Evolutionary conservation across 208 protist genomes (phyloP).

Genomic region (Leishmania amazonensis): DNA sequence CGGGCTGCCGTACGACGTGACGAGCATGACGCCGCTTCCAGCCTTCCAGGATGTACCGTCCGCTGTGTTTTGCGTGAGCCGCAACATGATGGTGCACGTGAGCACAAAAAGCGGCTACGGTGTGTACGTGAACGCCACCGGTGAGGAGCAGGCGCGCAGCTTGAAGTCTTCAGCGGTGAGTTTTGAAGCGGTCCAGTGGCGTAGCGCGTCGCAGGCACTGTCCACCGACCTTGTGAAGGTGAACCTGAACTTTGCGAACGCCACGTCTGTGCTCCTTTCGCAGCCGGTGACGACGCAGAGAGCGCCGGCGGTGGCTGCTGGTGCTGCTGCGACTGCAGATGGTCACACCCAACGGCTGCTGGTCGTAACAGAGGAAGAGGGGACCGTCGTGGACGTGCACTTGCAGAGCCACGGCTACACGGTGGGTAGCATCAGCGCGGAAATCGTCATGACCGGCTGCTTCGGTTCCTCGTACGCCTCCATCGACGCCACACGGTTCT

Average conservation of each 20-base stretch:
- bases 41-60: conserved; percentile 66
- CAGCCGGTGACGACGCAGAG: not conserved
- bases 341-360: conserved; percentile 39
- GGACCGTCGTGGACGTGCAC: conserved; percentile 60
- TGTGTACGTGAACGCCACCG: conserved; percentile 74
- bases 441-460: conserved; percentile 64
- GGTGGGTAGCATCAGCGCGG: conserved; percentile 42
- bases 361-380: conserved; percentile 73
- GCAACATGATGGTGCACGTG: conserved; percentile 81
- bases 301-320: not conserved
- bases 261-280: conserved; percentile 29
- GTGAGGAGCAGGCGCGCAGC: conserved; percentile 69
- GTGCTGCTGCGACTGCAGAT: not conserved
- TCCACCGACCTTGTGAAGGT: conserved; percentile 58
- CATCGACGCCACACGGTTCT: conserved; percentile 33
- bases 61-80: conserved; percentile 71
- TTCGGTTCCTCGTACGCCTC: conserved; percentile 33
- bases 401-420: conserved; percentile 53
- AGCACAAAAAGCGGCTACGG: conserved; percentile 80
- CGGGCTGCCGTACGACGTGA: conserved; percentile 76
- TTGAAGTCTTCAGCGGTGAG: conserved; percentile 46
- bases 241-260: conserved; percentile 80
- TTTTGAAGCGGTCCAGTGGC: conserved; percentile 57
- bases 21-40: conserved; percentile 74
- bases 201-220: conserved; percentile 39